Evolutionary conservation across 2,329 filamentous ascomycete species (phyloP).

Genomic region (Daldinia sp.): DNA sequence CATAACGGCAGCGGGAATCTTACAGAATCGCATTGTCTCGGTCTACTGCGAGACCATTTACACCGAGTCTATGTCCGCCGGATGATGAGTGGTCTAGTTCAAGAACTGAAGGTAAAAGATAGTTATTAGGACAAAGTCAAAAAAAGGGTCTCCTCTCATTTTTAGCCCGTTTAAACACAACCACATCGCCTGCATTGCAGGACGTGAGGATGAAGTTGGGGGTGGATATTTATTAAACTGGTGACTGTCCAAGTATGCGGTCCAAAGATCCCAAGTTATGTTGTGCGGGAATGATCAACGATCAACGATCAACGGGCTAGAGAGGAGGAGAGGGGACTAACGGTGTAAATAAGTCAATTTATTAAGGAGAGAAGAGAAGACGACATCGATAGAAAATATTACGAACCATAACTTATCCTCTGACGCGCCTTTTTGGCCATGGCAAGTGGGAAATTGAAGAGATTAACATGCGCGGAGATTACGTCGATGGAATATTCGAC

Average conservation of each 20-base stretch:
- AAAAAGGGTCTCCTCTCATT: not conserved
- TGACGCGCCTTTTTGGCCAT: conserved; percentile 73
- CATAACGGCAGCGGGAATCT: conserved; percentile 49
- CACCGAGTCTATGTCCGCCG: conserved; percentile 89
- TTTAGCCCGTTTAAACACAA: not conserved
- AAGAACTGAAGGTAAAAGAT: conserved; percentile 55
- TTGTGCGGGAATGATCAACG: conserved; percentile 42
- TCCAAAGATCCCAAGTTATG: too few species aligned
- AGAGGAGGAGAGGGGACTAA: conserved; percentile 9
- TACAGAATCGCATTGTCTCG: conserved; percentile 84
- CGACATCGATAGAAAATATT: conserved; percentile 12
- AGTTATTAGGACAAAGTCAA: conserved; percentile 19
- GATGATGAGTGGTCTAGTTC: conserved; percentile 65
- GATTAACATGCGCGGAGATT: conserved; percentile 27
- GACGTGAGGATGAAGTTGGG: not conserved
- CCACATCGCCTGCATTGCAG: not conserved
- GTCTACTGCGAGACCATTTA: conserved; percentile 94
- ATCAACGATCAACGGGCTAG: conserved; percentile 19
- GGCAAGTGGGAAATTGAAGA: conserved; percentile 37
- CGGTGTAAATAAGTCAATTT: conserved; percentile 4
- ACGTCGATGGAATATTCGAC: conserved; percentile 11
- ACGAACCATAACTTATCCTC: conserved; percentile 72
- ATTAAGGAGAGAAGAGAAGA: conserved; percentile 22
- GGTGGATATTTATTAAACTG: conserved; percentile 1
- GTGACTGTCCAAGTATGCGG: not conserved